Evolutionary conservation across 1,284 basidiomycete species (phyloP), one percentile per base, ranked within the genome.

Genomic region (Cerioporus squamosus): DNA sequence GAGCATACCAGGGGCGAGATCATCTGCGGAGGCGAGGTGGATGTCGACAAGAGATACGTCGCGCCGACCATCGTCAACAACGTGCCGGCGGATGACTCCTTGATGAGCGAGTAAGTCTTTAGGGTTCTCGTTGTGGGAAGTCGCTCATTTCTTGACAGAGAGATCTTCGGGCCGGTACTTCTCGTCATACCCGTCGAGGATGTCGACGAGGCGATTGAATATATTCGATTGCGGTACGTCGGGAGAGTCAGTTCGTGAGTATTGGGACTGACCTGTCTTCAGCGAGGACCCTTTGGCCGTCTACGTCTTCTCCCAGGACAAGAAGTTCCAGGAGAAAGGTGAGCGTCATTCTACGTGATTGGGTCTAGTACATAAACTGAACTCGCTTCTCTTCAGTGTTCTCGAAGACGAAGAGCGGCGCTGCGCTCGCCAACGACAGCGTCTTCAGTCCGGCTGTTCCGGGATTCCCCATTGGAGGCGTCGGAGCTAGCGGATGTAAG

Each of bases 221-320:
- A 87, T 60, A 80, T 94, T 42, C 17, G 48, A 18, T 20, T 9
- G 5, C 26, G 26, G 26, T 29, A 9, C 5, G n/a, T n/a, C n/a
- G 26, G 26, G 26, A 29, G 9, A 5, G 9, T 29, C 26, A 6
- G 26, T 29, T 6, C 9, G 1, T 29, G 3, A 29, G 26, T 6
- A 29, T 9, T 29, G 26, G 14, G 2, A 39, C 33, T 55, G 10
- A 40, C 9, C 15, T 5, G 3, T 26, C 38, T 24, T 7, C 60
- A 90, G 87, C 44, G 90, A 91, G 56, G 85, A 93, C 62, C 90
- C 93, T 3, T 79, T 95, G 5, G 82, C 86, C 0, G 72, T 94
- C 14, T 94, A 95, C 66, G 83, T 91, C 31, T 95, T 94, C 75
- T 80, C 89, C 1, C 72, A 81, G 51, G 81, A 88, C 66, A 66